Percentiles rank a stretch among this genome's conserved stretches.
These are phyloP conservation scores for Tilletia setariae DNA, from an alignment of 1,284 basidiomycete genomes.

Conservation along the genomic window DNA sequence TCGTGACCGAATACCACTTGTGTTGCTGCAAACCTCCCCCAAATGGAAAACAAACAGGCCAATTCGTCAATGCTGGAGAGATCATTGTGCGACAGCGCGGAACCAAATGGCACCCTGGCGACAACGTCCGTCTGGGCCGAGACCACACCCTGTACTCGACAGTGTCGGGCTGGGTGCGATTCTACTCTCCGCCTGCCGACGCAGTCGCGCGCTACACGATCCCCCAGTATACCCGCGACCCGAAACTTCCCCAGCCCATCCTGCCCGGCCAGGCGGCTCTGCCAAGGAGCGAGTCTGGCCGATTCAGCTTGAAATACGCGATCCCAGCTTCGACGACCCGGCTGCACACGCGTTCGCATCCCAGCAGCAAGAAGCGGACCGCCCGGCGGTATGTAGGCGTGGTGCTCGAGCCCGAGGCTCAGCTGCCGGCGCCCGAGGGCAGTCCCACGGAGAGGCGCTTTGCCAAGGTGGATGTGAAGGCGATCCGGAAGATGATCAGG, in stretches of 20 bases:
- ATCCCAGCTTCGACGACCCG: constrained; percentile 22
- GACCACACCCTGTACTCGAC: constrained; percentile 53
- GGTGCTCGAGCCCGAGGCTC: constrained; percentile 32
- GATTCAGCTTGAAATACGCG: constrained; percentile 8
- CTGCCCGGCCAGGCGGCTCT: background rate
- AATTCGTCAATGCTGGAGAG: constrained; percentile 45
- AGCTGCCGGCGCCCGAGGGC: constrained; percentile 32
- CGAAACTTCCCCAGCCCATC: constrained; percentile 15
- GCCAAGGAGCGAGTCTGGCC: background rate
- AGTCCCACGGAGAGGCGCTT: constrained; percentile 39
- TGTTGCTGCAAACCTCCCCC: too few species aligned
- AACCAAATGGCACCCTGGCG: constrained; percentile 51
- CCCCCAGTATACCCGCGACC: constrained; percentile 25
- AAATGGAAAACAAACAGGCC: too few species aligned
- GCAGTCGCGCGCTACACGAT: constrained; percentile 21
- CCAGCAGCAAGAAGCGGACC: constrained; percentile 34
- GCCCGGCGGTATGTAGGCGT: constrained; percentile 49
- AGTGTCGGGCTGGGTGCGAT: constrained; percentile 49
- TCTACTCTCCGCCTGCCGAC: constrained; percentile 36
- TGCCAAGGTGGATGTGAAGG: constrained; percentile 44
- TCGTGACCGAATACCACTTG: too few species aligned
- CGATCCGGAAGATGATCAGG: constrained; percentile 29
- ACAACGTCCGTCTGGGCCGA: constrained; percentile 48
- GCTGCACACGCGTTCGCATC: constrained; percentile 33
- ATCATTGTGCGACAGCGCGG: constrained; percentile 52